Base-by-base conservation (phyloP, 2,329 filamentous ascomycete genomes). In the Xylaria sp. region DNA sequence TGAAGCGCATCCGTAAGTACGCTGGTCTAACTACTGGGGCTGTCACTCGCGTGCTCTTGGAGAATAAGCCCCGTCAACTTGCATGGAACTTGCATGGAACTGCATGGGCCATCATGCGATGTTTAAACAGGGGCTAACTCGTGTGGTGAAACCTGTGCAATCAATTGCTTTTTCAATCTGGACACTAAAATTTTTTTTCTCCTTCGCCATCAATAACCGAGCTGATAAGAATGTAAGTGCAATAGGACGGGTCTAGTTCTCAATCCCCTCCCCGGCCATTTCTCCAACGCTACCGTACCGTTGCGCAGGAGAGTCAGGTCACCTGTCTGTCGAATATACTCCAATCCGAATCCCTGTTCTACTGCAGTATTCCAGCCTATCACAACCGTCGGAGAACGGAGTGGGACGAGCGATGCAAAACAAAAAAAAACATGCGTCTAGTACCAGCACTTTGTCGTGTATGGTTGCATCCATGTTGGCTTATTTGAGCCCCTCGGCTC, bases 281-380 rank as follows among this genome's bases (percentile, higher is more conserved):
- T 57, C 57, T 57, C 48, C 60, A 43, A 55, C 36, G 36, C 36
- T 39, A 39, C 13, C n/a, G 43, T n/a, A 28, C 50, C 34, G 41
- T 52, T 65, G 23, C 56, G 50, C 60, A 67, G 48, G 43, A 60
- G 20, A 34, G 48, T n/a, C 43, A 20, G 32, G 62, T 65, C 61
- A 68, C 62, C 57, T 65, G 62, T 61, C 46, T n/a, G 32, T 45
- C 15, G 41, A 45, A 56, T 28, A 23, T 60, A 41, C 61, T 61
- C 60, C 48, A 52, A 45, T 13, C 13, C 34, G 23, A 36, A 20
- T 45, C 56, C 45, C 45, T 60, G 56, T 28, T 23, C 34, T 13
- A 15, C 20, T 13, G 10, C 20, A n/a, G 12, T 25, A 39, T 53
- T 63, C 32, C 23, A 41, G 53, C 43, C 52, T 46, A 62, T 53